Percentiles rank a stretch among this genome's conserved stretches.
Conservation (phyloP, 2,329 filamentous ascomycete genomes). For the Plenodomus lindquistii region DNA sequence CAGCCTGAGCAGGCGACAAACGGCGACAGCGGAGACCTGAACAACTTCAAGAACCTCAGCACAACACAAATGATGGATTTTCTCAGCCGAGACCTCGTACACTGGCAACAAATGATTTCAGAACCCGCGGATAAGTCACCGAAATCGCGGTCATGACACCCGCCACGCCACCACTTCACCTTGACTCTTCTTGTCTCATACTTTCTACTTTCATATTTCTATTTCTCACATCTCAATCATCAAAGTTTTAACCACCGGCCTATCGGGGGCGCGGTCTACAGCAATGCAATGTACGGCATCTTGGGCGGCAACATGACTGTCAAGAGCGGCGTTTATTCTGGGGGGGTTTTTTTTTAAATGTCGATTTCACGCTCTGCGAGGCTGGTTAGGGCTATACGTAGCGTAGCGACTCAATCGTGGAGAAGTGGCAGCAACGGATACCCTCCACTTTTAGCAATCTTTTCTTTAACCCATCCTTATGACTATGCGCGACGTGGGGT, state of each 20-base stretch:
- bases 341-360: slow-evolving; percentile 1
- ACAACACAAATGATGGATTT: slow-evolving; percentile 91
- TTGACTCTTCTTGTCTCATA: neutral
- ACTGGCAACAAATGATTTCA: slow-evolving; percentile 70
- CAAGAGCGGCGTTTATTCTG: slow-evolving; percentile 19
- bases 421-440: slow-evolving; percentile 25
- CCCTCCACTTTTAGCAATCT: slow-evolving; percentile 32
- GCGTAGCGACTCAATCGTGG: slow-evolving; percentile 3
- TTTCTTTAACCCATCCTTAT: neutral
- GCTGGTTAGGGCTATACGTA: neutral
- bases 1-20: slow-evolving; percentile 44
- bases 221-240: neutral
- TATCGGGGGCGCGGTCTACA: neutral
- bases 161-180: neutral
- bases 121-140: slow-evolving; percentile 35
- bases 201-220: neutral
- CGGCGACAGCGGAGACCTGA: slow-evolving; percentile 37
- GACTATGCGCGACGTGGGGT: neutral
- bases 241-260: slow-evolving; percentile 1
- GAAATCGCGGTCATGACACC: neutral
- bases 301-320: neutral
- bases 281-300: neutral
- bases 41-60: slow-evolving; percentile 70
- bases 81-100: slow-evolving; percentile 76
- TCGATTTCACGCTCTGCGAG: neutral